phyloP scores from a whole-genome alignment of 345 rosid genomes.

The Ceriops tagal region DNA sequence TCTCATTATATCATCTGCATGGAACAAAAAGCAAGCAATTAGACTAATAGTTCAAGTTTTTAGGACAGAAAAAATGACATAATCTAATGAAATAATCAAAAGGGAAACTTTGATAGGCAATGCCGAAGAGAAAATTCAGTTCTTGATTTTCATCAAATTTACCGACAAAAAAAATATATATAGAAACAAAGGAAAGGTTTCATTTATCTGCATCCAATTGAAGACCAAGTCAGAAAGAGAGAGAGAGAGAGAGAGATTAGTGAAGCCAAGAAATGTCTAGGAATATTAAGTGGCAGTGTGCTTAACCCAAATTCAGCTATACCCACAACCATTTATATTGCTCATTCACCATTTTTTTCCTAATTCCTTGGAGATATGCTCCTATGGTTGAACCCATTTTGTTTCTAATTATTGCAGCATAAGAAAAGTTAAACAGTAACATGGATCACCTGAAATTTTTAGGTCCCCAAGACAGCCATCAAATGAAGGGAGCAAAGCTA shows the following conservation, averaged over 20 bases:
- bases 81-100: background rate
- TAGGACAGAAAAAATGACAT: background rate
- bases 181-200: background rate
- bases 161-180: background rate
- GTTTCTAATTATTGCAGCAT: background rate
- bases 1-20: conserved; percentile 49
- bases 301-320: background rate
- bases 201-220: background rate
- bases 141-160: background rate
- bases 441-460: conserved; percentile 49
- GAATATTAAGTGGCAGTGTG: background rate
- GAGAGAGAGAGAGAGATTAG: too few relatives aligned
- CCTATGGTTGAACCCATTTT: background rate
- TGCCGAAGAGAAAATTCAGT: background rate
- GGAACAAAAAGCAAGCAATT: background rate
- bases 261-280: too few relatives aligned
- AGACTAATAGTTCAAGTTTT: conserved; percentile 7
- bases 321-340: background rate
- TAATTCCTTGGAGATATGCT: background rate
- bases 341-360: background rate
- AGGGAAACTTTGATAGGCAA: background rate
- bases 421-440: background rate
- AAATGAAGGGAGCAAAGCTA: conserved; percentile 65
- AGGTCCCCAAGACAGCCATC: conserved; percentile 49
- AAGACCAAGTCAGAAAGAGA: background rate